Evolutionary conservation across 352 stramenopile species (phyloP).

Genomic region (Halophytophthora batemanensis): DNA sequence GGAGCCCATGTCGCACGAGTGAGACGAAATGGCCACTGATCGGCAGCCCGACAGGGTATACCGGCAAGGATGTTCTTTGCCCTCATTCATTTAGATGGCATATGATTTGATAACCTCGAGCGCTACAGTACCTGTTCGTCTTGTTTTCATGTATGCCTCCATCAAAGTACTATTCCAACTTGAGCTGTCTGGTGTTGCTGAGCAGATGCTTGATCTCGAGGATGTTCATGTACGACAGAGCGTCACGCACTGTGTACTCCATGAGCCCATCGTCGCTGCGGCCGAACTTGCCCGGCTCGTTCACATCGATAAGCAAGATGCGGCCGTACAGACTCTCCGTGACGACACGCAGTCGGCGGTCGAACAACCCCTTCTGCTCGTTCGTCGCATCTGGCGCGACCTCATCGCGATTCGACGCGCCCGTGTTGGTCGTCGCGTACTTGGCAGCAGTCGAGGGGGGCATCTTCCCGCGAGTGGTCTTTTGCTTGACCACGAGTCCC

Average conservation of each 20-base stretch:
- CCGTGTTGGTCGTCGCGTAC: conserved; percentile 4
- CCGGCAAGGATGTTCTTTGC: too few species aligned
- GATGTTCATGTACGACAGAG: conserved; percentile 25
- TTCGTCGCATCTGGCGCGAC: not conserved
- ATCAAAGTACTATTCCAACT: too few species aligned
- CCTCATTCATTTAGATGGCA: too few species aligned
- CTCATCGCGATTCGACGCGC: not conserved
- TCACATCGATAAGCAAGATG: conserved; percentile 23
- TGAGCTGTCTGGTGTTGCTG: conserved; percentile 19
- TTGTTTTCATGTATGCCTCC: too few species aligned
- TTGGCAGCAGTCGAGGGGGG: not conserved
- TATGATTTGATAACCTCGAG: too few species aligned
- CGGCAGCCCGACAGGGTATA: too few species aligned
- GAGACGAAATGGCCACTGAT: too few species aligned
- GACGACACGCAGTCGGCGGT: conserved; percentile 17
- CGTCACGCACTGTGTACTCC: conserved; percentile 27
- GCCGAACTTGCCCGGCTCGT: conserved; percentile 16
- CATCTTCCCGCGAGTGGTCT: not conserved
- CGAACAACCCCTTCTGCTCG: conserved; percentile 25
- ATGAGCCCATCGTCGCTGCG: conserved; percentile 6
- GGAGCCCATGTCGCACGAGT: too few species aligned
- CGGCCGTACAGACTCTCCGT: conserved; percentile 16
- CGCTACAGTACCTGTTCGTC: too few species aligned
- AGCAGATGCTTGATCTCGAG: conserved; percentile 35
- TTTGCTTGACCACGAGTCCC: conserved; percentile 23